Percentiles rank a stretch among this genome's conserved stretches.
phyloP scores from a whole-genome alignment of 371 early-diverging fungal species.

The Mortierella sp. region DNA sequence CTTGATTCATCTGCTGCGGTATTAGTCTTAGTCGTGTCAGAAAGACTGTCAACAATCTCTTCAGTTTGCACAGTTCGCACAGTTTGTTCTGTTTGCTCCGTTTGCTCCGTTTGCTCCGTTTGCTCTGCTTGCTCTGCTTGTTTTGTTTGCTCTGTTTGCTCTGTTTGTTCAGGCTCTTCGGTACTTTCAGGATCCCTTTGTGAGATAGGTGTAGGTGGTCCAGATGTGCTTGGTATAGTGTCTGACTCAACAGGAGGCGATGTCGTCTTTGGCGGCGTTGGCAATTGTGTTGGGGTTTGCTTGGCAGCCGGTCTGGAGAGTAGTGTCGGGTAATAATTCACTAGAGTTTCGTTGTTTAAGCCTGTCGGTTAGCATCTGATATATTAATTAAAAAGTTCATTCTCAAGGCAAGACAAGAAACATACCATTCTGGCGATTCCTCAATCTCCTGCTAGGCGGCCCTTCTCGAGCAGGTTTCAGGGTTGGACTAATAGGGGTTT shows the following conservation, averaged over 20 bases:
- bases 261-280: conserved; percentile 22
- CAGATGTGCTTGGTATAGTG: conserved; percentile 23
- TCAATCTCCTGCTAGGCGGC: conserved; percentile 4
- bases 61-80: not conserved
- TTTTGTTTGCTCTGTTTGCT: not conserved
- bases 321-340: conserved; percentile 27
- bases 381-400: not conserved
- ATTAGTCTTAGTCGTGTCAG: not conserved
- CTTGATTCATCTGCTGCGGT: not conserved
- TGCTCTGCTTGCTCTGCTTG: no score
- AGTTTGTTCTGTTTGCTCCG: no score
- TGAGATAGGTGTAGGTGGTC: conserved; percentile 21
- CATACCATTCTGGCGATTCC: conserved; percentile 13
- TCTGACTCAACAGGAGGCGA: conserved; percentile 30
- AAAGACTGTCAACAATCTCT: not conserved
- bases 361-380: not conserved
- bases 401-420: not conserved
- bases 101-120: no score
- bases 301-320: conserved; percentile 9
- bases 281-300: conserved; percentile 10
- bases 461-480: not conserved
- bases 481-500: not conserved
- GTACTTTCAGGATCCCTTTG: conserved; percentile 6
- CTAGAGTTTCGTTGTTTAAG: conserved; percentile 9
- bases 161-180: not conserved